These are phyloP conservation scores for Zea luxurians DNA, from an alignment of 176 grass and related monocot genomes.

Conservation along the genomic window DNA sequence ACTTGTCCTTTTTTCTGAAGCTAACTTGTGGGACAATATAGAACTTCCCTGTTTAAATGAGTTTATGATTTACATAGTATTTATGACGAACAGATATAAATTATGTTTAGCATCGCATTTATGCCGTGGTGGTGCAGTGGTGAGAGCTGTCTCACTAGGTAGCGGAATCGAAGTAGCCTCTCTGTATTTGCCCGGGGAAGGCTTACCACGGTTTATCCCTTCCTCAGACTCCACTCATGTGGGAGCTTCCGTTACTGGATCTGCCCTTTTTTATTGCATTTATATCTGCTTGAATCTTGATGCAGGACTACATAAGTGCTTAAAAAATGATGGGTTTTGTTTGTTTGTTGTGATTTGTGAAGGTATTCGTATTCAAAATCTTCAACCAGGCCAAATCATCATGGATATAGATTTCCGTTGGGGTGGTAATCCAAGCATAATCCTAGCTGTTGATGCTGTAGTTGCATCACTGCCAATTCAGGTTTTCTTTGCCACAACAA, in stretches of 20 bases:
- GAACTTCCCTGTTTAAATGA: slow-evolving; percentile 13
- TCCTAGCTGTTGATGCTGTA: slow-evolving; percentile 89
- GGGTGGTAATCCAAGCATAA: slow-evolving; percentile 97
- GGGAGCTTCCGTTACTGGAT: too few relatives aligned
- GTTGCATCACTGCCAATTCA: slow-evolving; percentile 97
- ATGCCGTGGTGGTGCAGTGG: too few relatives aligned
- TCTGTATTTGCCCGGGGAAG: too few relatives aligned
- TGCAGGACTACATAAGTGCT: slow-evolving; percentile 17
- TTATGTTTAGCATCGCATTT: not conserved
- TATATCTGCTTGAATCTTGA: slow-evolving; percentile 12
- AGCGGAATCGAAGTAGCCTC: too few relatives aligned
- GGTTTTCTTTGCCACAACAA: slow-evolving; percentile 44
- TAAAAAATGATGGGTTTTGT: slow-evolving; percentile 13
- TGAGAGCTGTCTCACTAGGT: too few relatives aligned
- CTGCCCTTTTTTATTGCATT: not conserved
- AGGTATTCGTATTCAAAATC: slow-evolving; percentile 90
- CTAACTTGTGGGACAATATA: not conserved
- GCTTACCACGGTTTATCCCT: too few relatives aligned
- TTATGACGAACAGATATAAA: slow-evolving; percentile 3
- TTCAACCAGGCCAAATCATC: slow-evolving; percentile 88
- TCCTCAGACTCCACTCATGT: too few relatives aligned
- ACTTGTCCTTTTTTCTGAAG: not conserved
- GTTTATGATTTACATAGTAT: slow-evolving; percentile 28
- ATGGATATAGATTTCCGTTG: slow-evolving; percentile 99
- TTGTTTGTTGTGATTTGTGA: slow-evolving; percentile 50